A percentile compares a stretch with the other conserved stretches of the same genome.
Conservation (phyloP, 371 early-diverging fungal genomes). For the Zancudomyces culisetae region DNA sequence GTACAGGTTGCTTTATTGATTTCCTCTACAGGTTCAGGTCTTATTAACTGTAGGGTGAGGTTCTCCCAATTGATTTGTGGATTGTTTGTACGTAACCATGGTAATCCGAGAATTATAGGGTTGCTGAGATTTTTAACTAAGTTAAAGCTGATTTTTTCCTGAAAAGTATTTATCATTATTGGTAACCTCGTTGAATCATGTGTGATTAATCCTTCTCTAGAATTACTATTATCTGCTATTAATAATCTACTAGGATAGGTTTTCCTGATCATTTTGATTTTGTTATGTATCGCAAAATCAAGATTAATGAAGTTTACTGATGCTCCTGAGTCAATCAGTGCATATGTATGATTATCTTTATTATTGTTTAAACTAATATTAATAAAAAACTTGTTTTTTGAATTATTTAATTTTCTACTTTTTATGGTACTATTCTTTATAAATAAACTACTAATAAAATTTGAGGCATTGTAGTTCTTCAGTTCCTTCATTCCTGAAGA, state of each 20-base stretch:
- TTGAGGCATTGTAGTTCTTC: too few species aligned
- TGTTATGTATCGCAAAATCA: background rate
- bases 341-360: conserved; percentile 1
- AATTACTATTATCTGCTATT: background rate
- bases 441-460: too few species aligned
- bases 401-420: too few species aligned
- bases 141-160: background rate
- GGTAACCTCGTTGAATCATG: background rate
- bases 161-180: background rate
- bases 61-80: conserved; percentile 5
- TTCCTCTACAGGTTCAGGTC: too few species aligned
- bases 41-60: too few species aligned
- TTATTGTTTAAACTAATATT: too few species aligned
- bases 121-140: background rate
- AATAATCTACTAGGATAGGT: background rate
- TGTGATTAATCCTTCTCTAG: background rate
- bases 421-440: too few species aligned
- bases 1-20: too few species aligned
- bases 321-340: conserved; percentile 7
- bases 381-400: too few species aligned
- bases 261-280: background rate
- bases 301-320: background rate
- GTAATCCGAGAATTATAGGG: conserved; percentile 3
- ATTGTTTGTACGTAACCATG: conserved; percentile 3
- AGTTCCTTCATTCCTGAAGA: too few species aligned